Evolutionary conservation across 2,329 filamentous ascomycete species (phyloP), one percentile per base, ranked within the genome.

Genomic region (Epichloe gansuensis): DNA sequence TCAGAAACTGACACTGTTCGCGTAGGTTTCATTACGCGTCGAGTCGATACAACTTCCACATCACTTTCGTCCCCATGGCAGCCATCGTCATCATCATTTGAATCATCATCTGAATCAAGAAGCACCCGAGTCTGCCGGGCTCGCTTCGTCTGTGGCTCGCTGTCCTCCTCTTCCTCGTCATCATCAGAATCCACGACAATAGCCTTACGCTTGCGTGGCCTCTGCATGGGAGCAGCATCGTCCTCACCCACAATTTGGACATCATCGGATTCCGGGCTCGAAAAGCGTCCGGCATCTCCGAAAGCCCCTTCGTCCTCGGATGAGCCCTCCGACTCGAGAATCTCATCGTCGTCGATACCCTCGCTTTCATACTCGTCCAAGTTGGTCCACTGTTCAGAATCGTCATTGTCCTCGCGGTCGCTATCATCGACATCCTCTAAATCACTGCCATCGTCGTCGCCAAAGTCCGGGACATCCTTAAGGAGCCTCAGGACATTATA

Each of bases 291-390:
- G 9, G 13, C 7, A 6, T 45, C 46, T 12, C 38, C 43, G 23
- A n/a, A 21, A 2, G 38, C 13, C 37, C 45, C n/a, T 15, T 56
- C 53, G 13, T 58, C 52, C 12, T 63, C 63, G 3, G 53, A 57
- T 13, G 58, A 56, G 1, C 60, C 55, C 1, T 55, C 54, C 3
- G 56, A 52, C 15, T 67, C 62, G 1, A 60, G 53, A 12, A 69
- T 61, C 8, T 61, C 61, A 1, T 52, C 60, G 46, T 71, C 68
- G 39, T 71, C 68, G 6, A 72, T 70, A 0, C 67, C 67, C 0
- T 69, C 68, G 44, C 68, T 69, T 41, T 72, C 70, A 15, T 72
- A 71, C 45, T 66, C 61, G 34, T 69, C 58, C 2, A 57, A 52
- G 0, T 62, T 59, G 0, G 54, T 53, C 0, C 58, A 54, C 0